phyloP scores from a whole-genome alignment of 2,329 filamentous ascomycete species.

The Cladophialophora exuberans region DNA sequence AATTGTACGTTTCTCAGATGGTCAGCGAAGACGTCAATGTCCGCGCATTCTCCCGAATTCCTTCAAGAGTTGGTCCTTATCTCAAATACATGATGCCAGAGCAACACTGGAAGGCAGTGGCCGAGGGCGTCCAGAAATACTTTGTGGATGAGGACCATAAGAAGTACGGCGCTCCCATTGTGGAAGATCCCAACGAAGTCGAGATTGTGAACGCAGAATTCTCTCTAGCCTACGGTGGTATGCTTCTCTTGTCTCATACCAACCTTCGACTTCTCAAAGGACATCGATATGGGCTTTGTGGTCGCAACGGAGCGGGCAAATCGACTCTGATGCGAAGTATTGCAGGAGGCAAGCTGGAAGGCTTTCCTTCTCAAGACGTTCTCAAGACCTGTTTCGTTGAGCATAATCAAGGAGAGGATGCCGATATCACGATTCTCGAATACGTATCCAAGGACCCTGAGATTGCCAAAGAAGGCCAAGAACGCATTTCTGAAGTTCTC shows the following conservation, averaged over 20 bases:
- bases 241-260: slow-evolving; percentile 94
- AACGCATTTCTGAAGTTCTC: slow-evolving; percentile 82
- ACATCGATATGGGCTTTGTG: slow-evolving; percentile 94
- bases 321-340: slow-evolving; percentile 99
- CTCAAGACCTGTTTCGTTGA: slow-evolving; percentile 97
- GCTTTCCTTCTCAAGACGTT: slow-evolving; percentile 89
- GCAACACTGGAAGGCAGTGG: slow-evolving; percentile 66
- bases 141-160: slow-evolving; percentile 84
- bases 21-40: slow-evolving; percentile 86
- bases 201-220: slow-evolving; percentile 99
- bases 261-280: slow-evolving; percentile 94
- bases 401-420: slow-evolving; percentile 98
- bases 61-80: slow-evolving; percentile 72
- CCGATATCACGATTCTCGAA: slow-evolving; percentile 91
- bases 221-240: slow-evolving; percentile 95
- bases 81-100: slow-evolving; percentile 70
- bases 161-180: slow-evolving; percentile 80
- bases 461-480: slow-evolving; percentile 74
- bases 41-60: slow-evolving; percentile 75
- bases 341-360: slow-evolving; percentile 91
- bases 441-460: slow-evolving; percentile 89
- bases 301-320: slow-evolving; percentile 95
- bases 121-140: slow-evolving; percentile 72
- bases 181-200: slow-evolving; percentile 87
- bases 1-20: slow-evolving; percentile 78